These are phyloP conservation scores for Alternaria burnsii DNA, from an alignment of 2,329 filamentous ascomycete species.

Conservation along the genomic window DNA sequence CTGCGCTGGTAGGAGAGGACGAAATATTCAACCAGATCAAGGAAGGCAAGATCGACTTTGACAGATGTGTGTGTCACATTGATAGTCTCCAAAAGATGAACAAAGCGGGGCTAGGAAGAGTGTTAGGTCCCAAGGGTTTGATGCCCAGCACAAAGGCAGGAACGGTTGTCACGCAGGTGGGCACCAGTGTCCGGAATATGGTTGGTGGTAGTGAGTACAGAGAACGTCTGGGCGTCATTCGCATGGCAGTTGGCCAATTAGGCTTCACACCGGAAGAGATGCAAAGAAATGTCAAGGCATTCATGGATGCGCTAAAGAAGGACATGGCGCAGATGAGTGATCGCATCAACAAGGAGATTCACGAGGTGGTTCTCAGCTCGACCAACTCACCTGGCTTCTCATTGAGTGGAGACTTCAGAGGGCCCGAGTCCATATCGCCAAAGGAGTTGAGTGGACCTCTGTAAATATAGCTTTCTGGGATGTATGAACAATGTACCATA, in stretches of 20 bases:
- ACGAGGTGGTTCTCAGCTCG: constrained; percentile 81
- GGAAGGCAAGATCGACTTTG: constrained; percentile 82
- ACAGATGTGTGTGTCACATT: constrained; percentile 85
- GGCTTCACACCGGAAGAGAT: constrained; percentile 88
- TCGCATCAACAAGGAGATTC: constrained; percentile 74
- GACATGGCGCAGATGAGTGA: constrained; percentile 74
- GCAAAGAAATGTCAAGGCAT: constrained; percentile 80
- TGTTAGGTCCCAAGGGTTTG: constrained; percentile 86
- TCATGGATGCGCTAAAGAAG: constrained; percentile 79
- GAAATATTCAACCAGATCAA: constrained; percentile 82
- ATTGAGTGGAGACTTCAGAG: constrained; percentile 79
- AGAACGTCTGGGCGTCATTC: constrained; percentile 82
- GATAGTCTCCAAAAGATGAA: constrained; percentile 80
- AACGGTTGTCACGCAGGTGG: constrained; percentile 85
- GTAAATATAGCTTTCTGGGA: constrained; percentile 35
- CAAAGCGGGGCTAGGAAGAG: constrained; percentile 79
- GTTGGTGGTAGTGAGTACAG: constrained; percentile 86
- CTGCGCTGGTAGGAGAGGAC: constrained; percentile 84
- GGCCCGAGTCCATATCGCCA: constrained; percentile 53
- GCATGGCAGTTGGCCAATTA: constrained; percentile 90
- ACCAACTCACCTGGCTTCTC: constrained; percentile 88
- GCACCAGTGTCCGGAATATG: constrained; percentile 78
- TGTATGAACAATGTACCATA: constrained; percentile 50
- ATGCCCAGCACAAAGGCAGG: constrained; percentile 92
- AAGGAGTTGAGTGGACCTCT: constrained; percentile 50